Percentiles rank a stretch among this genome's conserved stretches.
Conservation (phyloP, 2,329 filamentous ascomycete genomes). For the Xylaria sp. region DNA sequence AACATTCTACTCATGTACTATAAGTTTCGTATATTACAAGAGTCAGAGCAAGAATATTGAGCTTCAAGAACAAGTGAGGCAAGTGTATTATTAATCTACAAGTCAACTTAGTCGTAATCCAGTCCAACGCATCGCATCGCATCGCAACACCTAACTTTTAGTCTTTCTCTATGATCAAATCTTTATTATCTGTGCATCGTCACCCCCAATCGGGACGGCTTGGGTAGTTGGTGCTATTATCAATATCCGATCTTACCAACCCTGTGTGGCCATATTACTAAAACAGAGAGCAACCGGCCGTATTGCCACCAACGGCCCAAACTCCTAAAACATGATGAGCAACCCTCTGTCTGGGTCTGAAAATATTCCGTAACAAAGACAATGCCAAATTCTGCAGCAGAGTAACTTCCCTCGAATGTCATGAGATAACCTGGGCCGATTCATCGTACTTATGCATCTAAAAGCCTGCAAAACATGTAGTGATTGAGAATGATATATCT, state of each 20-base stretch:
- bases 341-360: constrained; percentile 15
- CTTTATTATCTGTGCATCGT: constrained; percentile 14
- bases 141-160: constrained; percentile 25
- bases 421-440: constrained; percentile 45
- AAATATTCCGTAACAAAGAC: constrained; percentile 32
- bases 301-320: constrained; percentile 30
- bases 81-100: constrained; percentile 23
- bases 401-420: constrained; percentile 33
- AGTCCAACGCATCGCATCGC: constrained; percentile 21
- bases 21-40: constrained; percentile 1
- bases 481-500: constrained; percentile 42
- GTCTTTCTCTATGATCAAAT: constrained; percentile 27
- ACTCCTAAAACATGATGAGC: constrained; percentile 32
- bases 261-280: constrained; percentile 28
- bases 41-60: neutral
- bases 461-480: constrained; percentile 46
- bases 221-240: constrained; percentile 21
- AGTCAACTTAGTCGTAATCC: constrained; percentile 32
- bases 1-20: neutral
- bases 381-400: constrained; percentile 29
- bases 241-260: constrained; percentile 26
- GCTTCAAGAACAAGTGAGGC: constrained; percentile 6
- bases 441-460: constrained; percentile 49
- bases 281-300: constrained; percentile 14
- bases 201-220: constrained; percentile 14